Evolutionary conservation across 345 rosid species (phyloP).

Genomic region (Pistacia atlantica): DNA sequence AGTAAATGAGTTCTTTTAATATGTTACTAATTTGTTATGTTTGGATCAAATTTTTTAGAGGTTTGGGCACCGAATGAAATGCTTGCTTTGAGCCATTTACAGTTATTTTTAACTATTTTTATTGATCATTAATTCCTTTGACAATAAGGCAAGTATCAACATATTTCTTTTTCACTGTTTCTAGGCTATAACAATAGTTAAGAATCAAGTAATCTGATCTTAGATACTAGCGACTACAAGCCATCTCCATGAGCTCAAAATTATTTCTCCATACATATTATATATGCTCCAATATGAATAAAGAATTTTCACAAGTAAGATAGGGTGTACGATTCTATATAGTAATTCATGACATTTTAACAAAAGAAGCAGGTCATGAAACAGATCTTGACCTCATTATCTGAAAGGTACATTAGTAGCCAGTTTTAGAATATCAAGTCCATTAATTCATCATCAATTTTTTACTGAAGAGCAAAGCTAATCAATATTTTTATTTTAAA

Average conservation of each 20-base stretch:
- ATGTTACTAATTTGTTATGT: no score
- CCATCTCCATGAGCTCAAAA: not conserved
- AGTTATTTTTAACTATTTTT: no score
- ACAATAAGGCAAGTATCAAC: no score
- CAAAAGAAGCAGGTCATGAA: not conserved
- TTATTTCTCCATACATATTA: not conserved
- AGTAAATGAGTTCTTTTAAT: no score
- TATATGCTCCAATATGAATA: not conserved
- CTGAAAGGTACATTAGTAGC: slow-evolving; percentile 97
- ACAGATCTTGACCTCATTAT: slow-evolving; percentile 63
- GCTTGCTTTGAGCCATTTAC: no score
- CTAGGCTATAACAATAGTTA: not conserved
- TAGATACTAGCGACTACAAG: not conserved
- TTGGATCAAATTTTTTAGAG: no score
- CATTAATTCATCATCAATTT: slow-evolving; percentile 46
- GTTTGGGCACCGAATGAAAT: no score
- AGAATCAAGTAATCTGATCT: not conserved
- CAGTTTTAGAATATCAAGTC: slow-evolving; percentile 91
- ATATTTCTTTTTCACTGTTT: no score
- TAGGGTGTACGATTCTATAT: not conserved
- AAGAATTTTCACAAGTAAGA: slow-evolving; percentile 5
- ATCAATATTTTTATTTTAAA: no score
- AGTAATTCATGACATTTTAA: not conserved
- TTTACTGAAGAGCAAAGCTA: no score
- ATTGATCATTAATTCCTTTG: no score